These are phyloP conservation scores for Phaeosphaeriaceae sp. DNA, from an alignment of 2,329 filamentous ascomycete species.

Conservation along the genomic window DNA sequence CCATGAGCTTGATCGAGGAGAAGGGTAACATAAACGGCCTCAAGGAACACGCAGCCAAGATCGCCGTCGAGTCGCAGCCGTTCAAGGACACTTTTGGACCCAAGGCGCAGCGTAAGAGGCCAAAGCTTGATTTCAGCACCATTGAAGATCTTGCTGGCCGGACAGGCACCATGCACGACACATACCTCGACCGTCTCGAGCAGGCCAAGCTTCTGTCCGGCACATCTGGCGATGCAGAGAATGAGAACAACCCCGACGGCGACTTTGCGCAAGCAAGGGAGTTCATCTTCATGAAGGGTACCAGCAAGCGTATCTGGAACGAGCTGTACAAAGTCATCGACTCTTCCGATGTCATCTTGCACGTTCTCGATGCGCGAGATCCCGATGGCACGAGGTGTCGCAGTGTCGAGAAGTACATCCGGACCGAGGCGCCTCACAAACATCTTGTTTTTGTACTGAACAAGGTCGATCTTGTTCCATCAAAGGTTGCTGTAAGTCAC, in stretches of 20 bases:
- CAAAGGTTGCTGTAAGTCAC: constrained; percentile 88
- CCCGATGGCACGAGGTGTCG: constrained; percentile 80
- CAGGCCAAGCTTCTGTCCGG: constrained; percentile 80
- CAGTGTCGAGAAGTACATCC: constrained; percentile 91
- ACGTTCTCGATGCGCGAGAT: constrained; percentile 40
- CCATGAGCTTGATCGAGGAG: constrained; percentile 91
- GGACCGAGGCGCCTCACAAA: constrained; percentile 93
- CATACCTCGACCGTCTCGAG: constrained; percentile 81
- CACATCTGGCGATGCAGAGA: constrained; percentile 65
- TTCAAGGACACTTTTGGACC: constrained; percentile 92
- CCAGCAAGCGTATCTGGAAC: constrained; percentile 85
- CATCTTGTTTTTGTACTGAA: constrained; percentile 90
- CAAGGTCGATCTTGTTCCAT: constrained; percentile 92
- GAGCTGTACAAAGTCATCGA: constrained; percentile 96
- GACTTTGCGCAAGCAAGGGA: constrained; percentile 57
- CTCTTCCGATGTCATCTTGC: constrained; percentile 94
- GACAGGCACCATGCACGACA: constrained; percentile 80
- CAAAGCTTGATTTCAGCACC: constrained; percentile 85
- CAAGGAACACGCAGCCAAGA: constrained; percentile 93
- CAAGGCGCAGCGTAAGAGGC: constrained; percentile 90
- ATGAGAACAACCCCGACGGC: constrained; percentile 47
- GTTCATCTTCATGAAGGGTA: constrained; percentile 91
- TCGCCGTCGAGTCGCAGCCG: constrained; percentile 85
- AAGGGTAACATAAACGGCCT: constrained; percentile 76
- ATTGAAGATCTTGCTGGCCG: constrained; percentile 82